phyloP scores from a whole-genome alignment of 768 basidiomycete genomes.

The Neoboletus subvelutipes region DNA sequence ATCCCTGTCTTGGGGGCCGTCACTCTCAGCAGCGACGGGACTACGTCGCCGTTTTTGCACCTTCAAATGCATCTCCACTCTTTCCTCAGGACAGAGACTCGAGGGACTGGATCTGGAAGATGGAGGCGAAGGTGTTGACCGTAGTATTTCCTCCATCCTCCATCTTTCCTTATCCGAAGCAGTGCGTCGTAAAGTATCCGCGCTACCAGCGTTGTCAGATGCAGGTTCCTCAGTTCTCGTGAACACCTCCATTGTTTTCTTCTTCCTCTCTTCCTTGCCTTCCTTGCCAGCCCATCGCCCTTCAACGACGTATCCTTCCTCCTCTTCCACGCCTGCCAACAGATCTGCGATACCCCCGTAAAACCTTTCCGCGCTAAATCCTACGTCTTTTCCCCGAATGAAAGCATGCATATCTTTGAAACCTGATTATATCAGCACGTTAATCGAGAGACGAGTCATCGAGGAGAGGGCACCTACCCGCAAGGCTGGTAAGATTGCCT shows the following conservation, averaged over 20 bases:
- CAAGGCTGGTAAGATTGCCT: conserved; percentile 26
- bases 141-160: conserved; percentile 28
- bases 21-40: background rate
- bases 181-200: conserved; percentile 9
- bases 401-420: conserved; percentile 86
- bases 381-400: conserved; percentile 85
- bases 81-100: conserved; percentile 1
- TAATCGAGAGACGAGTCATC: background rate
- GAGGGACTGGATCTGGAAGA: conserved; percentile 3
- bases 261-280: conserved; percentile 18
- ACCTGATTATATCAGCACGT: conserved; percentile 8
- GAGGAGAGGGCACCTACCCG: conserved; percentile 7
- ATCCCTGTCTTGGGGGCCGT: background rate
- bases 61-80: background rate
- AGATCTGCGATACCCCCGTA: conserved; percentile 82
- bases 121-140: conserved; percentile 6
- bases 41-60: background rate
- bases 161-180: conserved; percentile 26
- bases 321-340: conserved; percentile 75
- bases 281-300: conserved; percentile 23
- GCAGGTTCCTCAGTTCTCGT: conserved; percentile 1
- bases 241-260: background rate
- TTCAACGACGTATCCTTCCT: conserved; percentile 35
- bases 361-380: conserved; percentile 90
- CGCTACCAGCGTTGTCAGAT: background rate